Evolutionary conservation across 192 early-diverging fungal genomes (phyloP), one percentile per base, ranked within the genome.

Genomic region (Coemansia erecta): DNA sequence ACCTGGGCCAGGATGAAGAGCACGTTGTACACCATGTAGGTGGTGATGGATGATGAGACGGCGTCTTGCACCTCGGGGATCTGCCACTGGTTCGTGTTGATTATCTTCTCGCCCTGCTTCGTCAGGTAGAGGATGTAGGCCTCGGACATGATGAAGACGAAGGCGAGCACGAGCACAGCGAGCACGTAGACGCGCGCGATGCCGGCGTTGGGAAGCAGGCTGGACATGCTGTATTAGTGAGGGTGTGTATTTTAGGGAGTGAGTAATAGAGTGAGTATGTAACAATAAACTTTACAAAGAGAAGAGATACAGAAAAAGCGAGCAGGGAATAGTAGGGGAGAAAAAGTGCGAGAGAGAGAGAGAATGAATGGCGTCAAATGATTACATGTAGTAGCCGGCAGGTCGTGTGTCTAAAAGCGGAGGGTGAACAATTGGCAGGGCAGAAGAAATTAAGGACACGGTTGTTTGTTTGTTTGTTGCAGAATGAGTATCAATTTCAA

Each of bases 11-110:
- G 40, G 22, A 81, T 81, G 24, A 71, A 72, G 21, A 81, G 63
- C 57, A 66, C 68, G 39, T 64, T 71, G 68, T 81, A 81, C 10
- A 81, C 72, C 61, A 66, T 55, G 18, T 76, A 76, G 18, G 68
- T 63, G 14, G 63, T 66, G 21, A 76, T 70, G 21, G 73, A 76
- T 19, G 67, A 58, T 11, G 67, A 39, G 26, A 76, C 68, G 12
- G 64, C 67, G 17, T 63, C 50, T 14, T 76, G 73, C 17, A 76
- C 53, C 7, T 60, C 73, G 0, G 54, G 63, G 23, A 76, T 59
- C 41, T 70, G 58, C 73, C 73, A 76, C 61, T 60, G 51, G 59
- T 55, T 69, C 9, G 17, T 35, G 28, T 46, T 21, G 7, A 64
- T 60, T 15, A 13, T 40, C 5, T 24, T 31, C 15, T 66, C 56